phyloP scores from a whole-genome alignment of 306 rosid species.

The Senna tora region DNA sequence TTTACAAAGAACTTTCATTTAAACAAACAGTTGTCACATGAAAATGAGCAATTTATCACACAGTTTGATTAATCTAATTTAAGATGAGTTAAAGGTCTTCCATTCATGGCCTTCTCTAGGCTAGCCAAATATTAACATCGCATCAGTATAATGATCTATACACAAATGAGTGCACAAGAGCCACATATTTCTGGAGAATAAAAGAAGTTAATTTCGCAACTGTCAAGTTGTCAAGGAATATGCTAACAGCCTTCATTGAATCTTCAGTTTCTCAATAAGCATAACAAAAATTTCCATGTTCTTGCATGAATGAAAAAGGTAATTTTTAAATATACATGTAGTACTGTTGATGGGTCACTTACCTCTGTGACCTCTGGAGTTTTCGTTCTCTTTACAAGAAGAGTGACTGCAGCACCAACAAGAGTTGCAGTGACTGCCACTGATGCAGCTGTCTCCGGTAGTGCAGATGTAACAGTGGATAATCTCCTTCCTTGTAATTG shows the following conservation, averaged over 20 bases:
- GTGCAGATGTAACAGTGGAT: constrained; percentile 49
- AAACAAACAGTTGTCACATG: constrained; percentile 33
- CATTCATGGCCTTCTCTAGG: too few relatives aligned
- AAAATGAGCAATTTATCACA: constrained; percentile 23
- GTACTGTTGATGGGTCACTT: constrained; percentile 15
- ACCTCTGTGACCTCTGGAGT: constrained; percentile 62
- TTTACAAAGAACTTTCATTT: constrained; percentile 34
- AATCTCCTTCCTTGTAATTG: constrained; percentile 61
- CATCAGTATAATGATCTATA: too few relatives aligned
- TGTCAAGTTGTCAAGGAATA: constrained; percentile 1
- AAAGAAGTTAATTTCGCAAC: neutral
- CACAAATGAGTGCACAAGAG: too few relatives aligned
- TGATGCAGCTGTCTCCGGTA: constrained; percentile 90
- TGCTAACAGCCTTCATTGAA: neutral
- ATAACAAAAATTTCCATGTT: constrained; percentile 1
- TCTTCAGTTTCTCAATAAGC: constrained; percentile 1
- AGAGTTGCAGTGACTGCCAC: constrained; percentile 78
- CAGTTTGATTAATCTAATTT: neutral
- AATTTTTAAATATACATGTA: neutral
- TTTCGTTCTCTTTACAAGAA: constrained; percentile 71
- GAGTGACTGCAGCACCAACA: constrained; percentile 82
- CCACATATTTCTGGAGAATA: constrained; percentile 5
- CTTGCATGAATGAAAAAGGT: constrained; percentile 7
- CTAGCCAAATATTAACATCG: too few relatives aligned
- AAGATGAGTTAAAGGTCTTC: neutral